Percentiles rank a stretch among this genome's conserved stretches.
Conservation (phyloP, 73 alveolate genomes). For the Blepharisma japonicum region DNA sequence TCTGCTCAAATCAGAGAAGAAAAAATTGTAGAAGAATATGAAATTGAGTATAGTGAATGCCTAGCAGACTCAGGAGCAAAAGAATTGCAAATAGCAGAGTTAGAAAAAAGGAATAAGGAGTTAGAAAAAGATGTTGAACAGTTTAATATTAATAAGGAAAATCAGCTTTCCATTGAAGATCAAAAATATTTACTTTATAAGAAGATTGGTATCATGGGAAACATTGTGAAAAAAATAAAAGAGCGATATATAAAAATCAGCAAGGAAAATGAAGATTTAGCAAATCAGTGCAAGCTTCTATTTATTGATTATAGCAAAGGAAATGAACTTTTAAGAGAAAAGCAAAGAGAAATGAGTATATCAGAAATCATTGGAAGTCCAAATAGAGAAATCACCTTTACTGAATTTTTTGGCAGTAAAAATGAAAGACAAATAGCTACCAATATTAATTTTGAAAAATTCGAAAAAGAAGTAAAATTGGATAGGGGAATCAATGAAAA, state of each 20-base stretch:
- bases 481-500: background rate
- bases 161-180: conserved; percentile 8
- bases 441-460: background rate
- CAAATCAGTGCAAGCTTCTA: background rate
- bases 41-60: background rate
- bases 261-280: background rate
- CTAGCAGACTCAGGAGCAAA: background rate
- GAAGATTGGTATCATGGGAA: background rate
- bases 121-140: conserved; percentile 12
- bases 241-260: background rate
- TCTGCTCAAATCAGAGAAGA: conserved; percentile 10
- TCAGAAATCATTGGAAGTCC: background rate
- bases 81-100: background rate
- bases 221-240: background rate
- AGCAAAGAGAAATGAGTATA: background rate
- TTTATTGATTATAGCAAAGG: background rate
- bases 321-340: background rate
- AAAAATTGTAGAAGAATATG: background rate
- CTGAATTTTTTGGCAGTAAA: conserved; percentile 19
- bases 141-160: conserved; percentile 1
- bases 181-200: conserved; percentile 10
- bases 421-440: background rate
- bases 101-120: background rate
- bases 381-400: conserved; percentile 15
- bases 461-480: background rate